Evolutionary conservation across 345 rosid genomes (phyloP).

Genomic region (Nasturtium officinale): DNA sequence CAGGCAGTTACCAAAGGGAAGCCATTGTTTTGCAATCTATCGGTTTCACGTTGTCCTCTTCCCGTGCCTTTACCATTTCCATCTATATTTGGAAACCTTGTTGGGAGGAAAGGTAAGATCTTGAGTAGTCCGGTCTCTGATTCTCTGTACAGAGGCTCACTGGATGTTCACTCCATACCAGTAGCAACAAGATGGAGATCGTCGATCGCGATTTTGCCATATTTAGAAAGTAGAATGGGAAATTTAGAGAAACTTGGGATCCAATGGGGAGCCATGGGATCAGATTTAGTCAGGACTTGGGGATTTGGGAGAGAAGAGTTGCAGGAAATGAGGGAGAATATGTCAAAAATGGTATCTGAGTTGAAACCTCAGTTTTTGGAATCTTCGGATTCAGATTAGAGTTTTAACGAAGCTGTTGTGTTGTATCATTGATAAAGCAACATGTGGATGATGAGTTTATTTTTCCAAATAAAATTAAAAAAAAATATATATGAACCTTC

Average conservation of each 20-base stretch:
- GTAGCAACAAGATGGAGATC: slow-evolving; percentile 74
- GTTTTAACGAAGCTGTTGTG: not conserved
- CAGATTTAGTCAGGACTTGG: slow-evolving; percentile 72
- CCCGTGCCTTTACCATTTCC: slow-evolving; percentile 94
- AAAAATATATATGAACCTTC: too few relatives aligned
- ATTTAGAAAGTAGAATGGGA: slow-evolving; percentile 58
- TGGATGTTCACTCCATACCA: slow-evolving; percentile 79
- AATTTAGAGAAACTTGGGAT: slow-evolving; percentile 63
- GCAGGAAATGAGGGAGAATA: slow-evolving; percentile 70
- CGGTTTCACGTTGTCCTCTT: slow-evolving; percentile 76
- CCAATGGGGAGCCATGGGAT: slow-evolving; percentile 63
- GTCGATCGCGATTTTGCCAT: slow-evolving; percentile 70
- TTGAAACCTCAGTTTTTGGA: slow-evolving; percentile 48
- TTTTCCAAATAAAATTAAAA: not conserved
- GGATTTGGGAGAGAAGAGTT: slow-evolving; percentile 83
- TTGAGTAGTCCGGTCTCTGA: slow-evolving; percentile 55
- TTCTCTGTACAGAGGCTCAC: slow-evolving; percentile 57
- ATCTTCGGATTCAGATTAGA: slow-evolving; percentile 73
- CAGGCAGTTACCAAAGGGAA: slow-evolving; percentile 33
- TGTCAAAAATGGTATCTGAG: slow-evolving; percentile 63
- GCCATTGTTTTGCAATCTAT: slow-evolving; percentile 70
- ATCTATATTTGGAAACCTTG: slow-evolving; percentile 65
- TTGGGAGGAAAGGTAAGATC: slow-evolving; percentile 77
- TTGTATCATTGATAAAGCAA: not conserved
- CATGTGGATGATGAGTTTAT: not conserved